Evolutionary conservation across 2,329 filamentous ascomycete genomes (phyloP).

Genomic region (Epichloe typhina): DNA sequence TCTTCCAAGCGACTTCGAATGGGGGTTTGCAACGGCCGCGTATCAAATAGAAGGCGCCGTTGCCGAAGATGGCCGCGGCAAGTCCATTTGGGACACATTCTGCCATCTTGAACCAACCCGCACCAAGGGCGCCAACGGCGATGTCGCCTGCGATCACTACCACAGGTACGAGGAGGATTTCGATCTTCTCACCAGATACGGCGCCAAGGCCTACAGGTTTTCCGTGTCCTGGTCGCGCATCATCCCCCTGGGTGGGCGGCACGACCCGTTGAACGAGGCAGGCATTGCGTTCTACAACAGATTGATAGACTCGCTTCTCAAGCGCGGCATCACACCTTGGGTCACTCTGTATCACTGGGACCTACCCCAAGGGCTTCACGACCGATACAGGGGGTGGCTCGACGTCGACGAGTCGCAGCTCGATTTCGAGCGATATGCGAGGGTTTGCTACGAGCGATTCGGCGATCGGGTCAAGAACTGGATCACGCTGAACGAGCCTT

Average conservation of each 20-base stretch:
- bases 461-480: slow-evolving; percentile 29
- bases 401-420: slow-evolving; percentile 17
- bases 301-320: slow-evolving; percentile 44
- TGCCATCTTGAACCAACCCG: slow-evolving; percentile 26
- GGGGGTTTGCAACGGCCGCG: slow-evolving; percentile 29
- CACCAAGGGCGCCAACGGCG: slow-evolving; percentile 29
- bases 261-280: slow-evolving; percentile 48
- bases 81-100: slow-evolving; percentile 30
- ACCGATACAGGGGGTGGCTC: slow-evolving; percentile 23
- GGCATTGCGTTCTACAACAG: slow-evolving; percentile 47
- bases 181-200: slow-evolving; percentile 42
- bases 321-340: slow-evolving; percentile 44
- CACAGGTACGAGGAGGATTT: slow-evolving; percentile 38
- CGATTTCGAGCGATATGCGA: slow-evolving; percentile 24
- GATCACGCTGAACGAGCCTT: slow-evolving; percentile 27
- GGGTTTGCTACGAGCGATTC: slow-evolving; percentile 23
- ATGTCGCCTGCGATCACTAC: slow-evolving; percentile 33
- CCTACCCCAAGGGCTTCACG: slow-evolving; percentile 21
- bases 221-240: slow-evolving; percentile 51
- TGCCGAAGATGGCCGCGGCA: slow-evolving; percentile 26
- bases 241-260: slow-evolving; percentile 48
- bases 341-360: slow-evolving; percentile 57
- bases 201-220: slow-evolving; percentile 49
- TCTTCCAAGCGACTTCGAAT: slow-evolving; percentile 25
- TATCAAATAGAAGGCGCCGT: slow-evolving; percentile 33